These are phyloP conservation scores for Gnaphalium uliginosum DNA, from an alignment of 129 eudicot species.

Conservation along the genomic window DNA sequence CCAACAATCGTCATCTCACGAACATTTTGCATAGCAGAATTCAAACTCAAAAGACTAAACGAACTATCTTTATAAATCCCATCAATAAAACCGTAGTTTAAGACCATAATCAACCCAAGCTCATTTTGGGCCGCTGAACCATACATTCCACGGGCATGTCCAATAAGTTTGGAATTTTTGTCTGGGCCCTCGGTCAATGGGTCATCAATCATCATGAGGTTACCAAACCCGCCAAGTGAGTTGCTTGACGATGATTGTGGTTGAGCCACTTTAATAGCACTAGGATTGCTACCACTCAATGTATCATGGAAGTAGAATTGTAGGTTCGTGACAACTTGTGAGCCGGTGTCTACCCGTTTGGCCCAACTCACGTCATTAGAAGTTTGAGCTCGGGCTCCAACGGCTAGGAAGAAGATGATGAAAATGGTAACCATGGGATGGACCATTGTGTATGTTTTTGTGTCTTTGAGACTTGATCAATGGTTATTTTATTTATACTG, in stretches of 20 bases:
- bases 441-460: conserved; percentile 27
- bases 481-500: conserved; percentile 22
- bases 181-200: conserved; percentile 69
- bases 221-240: conserved; percentile 55
- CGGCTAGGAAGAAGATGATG: conserved; percentile 27
- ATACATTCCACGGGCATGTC: conserved; percentile 74
- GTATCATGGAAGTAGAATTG: conserved; percentile 81
- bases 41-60: conserved; percentile 55
- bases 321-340: conserved; percentile 54
- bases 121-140: conserved; percentile 54
- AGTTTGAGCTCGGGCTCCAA: conserved; percentile 34
- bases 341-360: conserved; percentile 43
- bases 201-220: conserved; percentile 59
- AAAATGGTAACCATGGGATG: conserved; percentile 4
- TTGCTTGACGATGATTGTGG: conserved; percentile 34
- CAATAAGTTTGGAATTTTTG: conserved; percentile 51
- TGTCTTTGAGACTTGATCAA: neutral
- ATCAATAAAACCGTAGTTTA: conserved; percentile 51
- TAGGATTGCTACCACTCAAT: conserved; percentile 48
- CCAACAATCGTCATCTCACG: conserved; percentile 80
- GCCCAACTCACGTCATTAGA: conserved; percentile 45
- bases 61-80: conserved; percentile 76
- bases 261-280: conserved; percentile 53
- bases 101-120: conserved; percentile 47
- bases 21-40: conserved; percentile 37